Conservation (phyloP, 768 basidiomycete genomes). For the Panaeolus cyanescens region DNA sequence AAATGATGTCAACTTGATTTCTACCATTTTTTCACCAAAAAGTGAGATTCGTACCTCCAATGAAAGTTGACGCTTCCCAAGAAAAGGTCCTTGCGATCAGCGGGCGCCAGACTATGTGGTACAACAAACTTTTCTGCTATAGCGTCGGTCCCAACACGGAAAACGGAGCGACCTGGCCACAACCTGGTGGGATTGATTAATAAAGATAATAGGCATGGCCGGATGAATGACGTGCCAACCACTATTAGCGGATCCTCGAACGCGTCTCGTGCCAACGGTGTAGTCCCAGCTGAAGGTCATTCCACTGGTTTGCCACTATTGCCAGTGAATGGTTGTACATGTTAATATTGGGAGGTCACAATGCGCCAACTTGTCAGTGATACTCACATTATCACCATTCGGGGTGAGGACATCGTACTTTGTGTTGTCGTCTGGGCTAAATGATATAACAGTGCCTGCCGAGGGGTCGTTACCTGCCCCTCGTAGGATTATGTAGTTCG, state of each 20-base stretch:
- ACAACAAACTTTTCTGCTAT: neutral
- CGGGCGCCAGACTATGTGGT: neutral
- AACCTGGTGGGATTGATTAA: neutral
- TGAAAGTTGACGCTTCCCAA: neutral
- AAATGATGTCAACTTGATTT: too few relatives aligned
- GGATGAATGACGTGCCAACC: neutral
- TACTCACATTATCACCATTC: neutral
- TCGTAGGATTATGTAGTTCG: neutral
- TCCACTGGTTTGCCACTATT: neutral
- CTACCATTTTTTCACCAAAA: too few relatives aligned
- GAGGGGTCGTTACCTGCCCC: neutral
- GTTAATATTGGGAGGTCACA: too few relatives aligned
- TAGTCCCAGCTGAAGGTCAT: neutral
- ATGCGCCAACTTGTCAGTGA: too few relatives aligned
- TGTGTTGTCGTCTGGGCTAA: neutral
- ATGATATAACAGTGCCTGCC: neutral
- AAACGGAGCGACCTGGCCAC: neutral
- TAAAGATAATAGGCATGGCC: neutral
- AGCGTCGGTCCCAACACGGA: neutral
- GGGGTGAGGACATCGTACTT: neutral
- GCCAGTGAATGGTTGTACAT: too few relatives aligned
- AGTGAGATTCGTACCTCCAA: too few relatives aligned
- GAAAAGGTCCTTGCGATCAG: neutral
- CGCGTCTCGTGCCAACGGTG: neutral
- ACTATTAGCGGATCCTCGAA: neutral